These are phyloP conservation scores for Microthlaspi erraticum DNA, from an alignment of 345 rosid genomes.

Conservation along the genomic window DNA sequence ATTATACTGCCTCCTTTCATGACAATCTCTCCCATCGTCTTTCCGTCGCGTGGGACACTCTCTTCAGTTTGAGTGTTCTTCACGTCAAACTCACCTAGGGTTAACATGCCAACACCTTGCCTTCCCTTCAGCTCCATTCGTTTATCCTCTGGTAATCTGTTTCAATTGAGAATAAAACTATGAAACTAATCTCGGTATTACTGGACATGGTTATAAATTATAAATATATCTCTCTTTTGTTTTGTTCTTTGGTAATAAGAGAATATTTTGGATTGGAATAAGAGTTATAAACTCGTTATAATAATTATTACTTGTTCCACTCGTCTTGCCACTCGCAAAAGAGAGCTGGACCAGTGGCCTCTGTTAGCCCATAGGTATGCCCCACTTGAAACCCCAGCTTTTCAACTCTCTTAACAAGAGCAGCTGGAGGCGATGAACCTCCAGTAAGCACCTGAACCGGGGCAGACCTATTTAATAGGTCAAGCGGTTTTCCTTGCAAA, in stretches of 20 bases:
- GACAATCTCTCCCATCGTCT: conserved; percentile 64
- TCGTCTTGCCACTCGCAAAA: conserved; percentile 76
- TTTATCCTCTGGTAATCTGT: conserved; percentile 32
- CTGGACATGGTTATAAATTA: conserved; percentile 1
- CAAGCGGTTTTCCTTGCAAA: conserved; percentile 41
- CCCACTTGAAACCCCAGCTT: conserved; percentile 64
- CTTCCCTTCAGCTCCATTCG: conserved; percentile 30
- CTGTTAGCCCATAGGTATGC: conserved; percentile 79
- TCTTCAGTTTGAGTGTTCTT: conserved; percentile 55
- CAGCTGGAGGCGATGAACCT: conserved; percentile 75
- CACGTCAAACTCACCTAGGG: conserved; percentile 55
- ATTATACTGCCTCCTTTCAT: conserved; percentile 56
- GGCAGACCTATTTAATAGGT: conserved; percentile 36
- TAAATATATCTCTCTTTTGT: no score
- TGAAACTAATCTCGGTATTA: no score
- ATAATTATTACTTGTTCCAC: conserved; percentile 53
- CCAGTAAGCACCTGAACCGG: conserved; percentile 66
- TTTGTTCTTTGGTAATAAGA: no score
- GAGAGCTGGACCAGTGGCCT: conserved; percentile 70
- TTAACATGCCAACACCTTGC: conserved; percentile 46
- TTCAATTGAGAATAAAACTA: not conserved
- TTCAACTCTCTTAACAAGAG: conserved; percentile 56
- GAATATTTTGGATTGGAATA: no score
- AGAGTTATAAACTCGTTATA: not conserved
- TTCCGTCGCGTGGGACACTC: conserved; percentile 61